These are phyloP conservation scores for Apophysomyces variabilis DNA, from an alignment of 371 early-diverging fungal genomes.

Conservation along the genomic window DNA sequence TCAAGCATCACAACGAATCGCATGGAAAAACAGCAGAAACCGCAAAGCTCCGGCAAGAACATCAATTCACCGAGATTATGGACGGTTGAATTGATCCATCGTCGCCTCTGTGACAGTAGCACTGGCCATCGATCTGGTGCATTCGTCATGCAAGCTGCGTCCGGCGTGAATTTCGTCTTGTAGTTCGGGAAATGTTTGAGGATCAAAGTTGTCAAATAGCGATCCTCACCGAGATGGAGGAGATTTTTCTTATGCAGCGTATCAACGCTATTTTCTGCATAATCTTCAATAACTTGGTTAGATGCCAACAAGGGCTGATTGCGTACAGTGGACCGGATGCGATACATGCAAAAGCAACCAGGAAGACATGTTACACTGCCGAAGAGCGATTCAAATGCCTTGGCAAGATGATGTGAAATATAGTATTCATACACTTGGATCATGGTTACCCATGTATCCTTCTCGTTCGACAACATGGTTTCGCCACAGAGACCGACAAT, in stretches of 20 bases:
- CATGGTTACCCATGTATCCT: slow-evolving; percentile 94
- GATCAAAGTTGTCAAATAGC: slow-evolving; percentile 97
- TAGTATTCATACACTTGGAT: slow-evolving; percentile 99
- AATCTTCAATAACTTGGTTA: slow-evolving; percentile 89
- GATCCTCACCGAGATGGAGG: slow-evolving; percentile 84
- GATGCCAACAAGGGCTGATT: slow-evolving; percentile 91
- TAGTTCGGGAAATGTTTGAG: slow-evolving; percentile 98
- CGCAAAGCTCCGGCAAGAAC: slow-evolving; percentile 88
- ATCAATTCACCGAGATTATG: slow-evolving; percentile 94
- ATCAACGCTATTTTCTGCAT: slow-evolving; percentile 94
- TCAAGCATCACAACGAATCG: slow-evolving; percentile 92
- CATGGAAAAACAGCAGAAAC: slow-evolving; percentile 96
- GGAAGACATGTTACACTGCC: slow-evolving; percentile 96
- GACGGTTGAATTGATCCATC: slow-evolving; percentile 98
- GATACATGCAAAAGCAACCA: slow-evolving; percentile 97
- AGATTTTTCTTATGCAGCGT: slow-evolving; percentile 98
- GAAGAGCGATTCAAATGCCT: slow-evolving; percentile 99
- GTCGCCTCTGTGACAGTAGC: slow-evolving; percentile 79
- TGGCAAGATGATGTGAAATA: slow-evolving; percentile 97
- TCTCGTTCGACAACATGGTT: slow-evolving; percentile 87
- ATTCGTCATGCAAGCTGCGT: slow-evolving; percentile 91
- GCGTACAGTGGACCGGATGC: slow-evolving; percentile 80
- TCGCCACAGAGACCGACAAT: slow-evolving; percentile 95
- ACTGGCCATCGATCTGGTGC: slow-evolving; percentile 94
- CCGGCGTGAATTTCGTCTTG: slow-evolving; percentile 95